These are phyloP conservation scores for Taphrina betulina DNA, from an alignment of 1,139 yeast genomes.

Conservation along the genomic window DNA sequence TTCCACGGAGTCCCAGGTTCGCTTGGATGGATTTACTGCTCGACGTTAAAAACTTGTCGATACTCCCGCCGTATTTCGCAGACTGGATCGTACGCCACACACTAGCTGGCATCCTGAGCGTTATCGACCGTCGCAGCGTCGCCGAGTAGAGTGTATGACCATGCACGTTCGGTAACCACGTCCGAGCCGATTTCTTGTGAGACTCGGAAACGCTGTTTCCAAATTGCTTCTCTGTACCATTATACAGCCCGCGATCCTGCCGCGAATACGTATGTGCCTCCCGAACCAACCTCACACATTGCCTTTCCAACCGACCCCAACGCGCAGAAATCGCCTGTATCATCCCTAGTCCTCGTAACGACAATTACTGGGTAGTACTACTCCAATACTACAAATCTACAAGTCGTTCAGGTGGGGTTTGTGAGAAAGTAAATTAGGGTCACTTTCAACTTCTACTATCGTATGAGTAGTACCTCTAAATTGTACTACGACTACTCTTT, in stretches of 20 bases:
- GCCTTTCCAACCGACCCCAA: too few relatives aligned
- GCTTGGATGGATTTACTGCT: conserved; percentile 5
- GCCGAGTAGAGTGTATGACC: conserved; percentile 81
- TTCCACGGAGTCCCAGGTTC: conserved; percentile 9
- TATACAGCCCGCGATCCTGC: conserved; percentile 73
- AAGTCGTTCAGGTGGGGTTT: too few relatives aligned
- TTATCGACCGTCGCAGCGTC: conserved; percentile 56
- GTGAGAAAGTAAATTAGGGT: too few relatives aligned
- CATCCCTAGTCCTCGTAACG: too few relatives aligned
- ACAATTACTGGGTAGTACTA: too few relatives aligned
- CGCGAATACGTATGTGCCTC: conserved; percentile 25
- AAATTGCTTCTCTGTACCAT: conserved; percentile 75
- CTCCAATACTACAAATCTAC: too few relatives aligned
- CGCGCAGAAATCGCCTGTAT: too few relatives aligned
- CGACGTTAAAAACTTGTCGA: conserved; percentile 21
- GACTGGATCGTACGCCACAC: conserved; percentile 23
- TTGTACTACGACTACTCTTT: too few relatives aligned
- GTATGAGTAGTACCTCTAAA: too few relatives aligned
- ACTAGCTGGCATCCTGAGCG: conserved; percentile 55
- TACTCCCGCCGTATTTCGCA: conserved; percentile 9
- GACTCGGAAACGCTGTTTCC: conserved; percentile 81
- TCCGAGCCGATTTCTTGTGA: conserved; percentile 68
- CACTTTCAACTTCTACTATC: too few relatives aligned
- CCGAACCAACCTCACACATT: too few relatives aligned
- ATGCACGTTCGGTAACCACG: conserved; percentile 78